These are phyloP conservation scores for Fusarium fracticaudum DNA, from an alignment of 2,329 filamentous ascomycete species.

Conservation along the genomic window DNA sequence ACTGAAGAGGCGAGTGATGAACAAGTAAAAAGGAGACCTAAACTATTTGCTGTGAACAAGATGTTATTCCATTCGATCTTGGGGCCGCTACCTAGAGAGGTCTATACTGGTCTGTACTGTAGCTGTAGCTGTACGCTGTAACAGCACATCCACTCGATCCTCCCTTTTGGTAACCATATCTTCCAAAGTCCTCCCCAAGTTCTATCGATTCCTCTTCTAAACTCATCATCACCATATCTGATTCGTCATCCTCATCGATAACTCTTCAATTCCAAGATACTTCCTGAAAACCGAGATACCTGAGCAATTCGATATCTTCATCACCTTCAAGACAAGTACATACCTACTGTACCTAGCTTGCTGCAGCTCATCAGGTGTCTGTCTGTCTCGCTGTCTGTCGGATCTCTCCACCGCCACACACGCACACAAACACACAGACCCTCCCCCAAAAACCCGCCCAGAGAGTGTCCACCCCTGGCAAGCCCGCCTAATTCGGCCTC, in stretches of 20 bases:
- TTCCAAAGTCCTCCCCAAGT: neutral
- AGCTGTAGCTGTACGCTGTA: neutral
- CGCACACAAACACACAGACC: constrained; percentile 31
- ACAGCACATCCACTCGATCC: constrained; percentile 1
- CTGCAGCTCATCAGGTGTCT: constrained; percentile 21
- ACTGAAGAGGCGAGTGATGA: constrained; percentile 23
- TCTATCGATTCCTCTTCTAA: neutral
- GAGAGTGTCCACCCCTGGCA: constrained; percentile 22
- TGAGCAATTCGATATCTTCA: neutral
- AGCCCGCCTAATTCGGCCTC: constrained; percentile 34
- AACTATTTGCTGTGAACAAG: neutral
- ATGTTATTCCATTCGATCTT: neutral
- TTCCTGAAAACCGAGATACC: neutral
- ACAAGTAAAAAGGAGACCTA: constrained; percentile 1
- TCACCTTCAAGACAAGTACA: neutral
- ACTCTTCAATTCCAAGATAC: neutral
- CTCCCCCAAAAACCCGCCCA: constrained; percentile 28
- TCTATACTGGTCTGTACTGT: neutral
- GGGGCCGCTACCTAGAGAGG: neutral
- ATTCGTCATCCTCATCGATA: neutral
- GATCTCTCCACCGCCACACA: constrained; percentile 36
- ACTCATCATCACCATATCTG: neutral
- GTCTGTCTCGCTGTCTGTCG: neutral
- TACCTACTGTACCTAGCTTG: constrained; percentile 2
- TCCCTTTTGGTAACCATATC: constrained; percentile 9